A percentile compares a stretch with the other conserved stretches of the same genome.
These are phyloP conservation scores for Argentina anserina DNA, from an alignment of 306 rosid species.

Conservation along the genomic window DNA sequence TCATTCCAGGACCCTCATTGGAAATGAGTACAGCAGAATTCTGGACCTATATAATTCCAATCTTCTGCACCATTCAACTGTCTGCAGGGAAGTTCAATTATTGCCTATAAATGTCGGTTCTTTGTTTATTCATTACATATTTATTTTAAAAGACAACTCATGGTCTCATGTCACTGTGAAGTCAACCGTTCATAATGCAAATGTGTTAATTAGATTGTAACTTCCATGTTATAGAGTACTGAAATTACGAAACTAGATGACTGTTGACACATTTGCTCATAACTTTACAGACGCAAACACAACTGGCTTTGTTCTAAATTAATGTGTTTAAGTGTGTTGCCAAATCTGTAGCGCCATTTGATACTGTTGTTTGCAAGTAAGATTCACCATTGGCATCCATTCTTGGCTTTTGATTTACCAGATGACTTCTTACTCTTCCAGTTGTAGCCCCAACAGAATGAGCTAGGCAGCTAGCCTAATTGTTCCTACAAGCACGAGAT, in stretches of 20 bases:
- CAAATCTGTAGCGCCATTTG: background rate
- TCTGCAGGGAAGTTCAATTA: background rate
- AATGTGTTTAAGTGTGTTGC: too few relatives aligned
- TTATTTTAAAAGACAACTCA: background rate
- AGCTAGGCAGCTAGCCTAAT: background rate
- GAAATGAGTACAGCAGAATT: background rate
- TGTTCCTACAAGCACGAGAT: background rate
- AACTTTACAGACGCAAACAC: background rate
- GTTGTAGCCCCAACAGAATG: conserved; percentile 6
- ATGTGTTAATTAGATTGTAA: background rate
- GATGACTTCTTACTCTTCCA: background rate
- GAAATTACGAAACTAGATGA: background rate
- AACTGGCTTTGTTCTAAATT: background rate
- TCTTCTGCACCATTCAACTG: background rate
- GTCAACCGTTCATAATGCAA: background rate
- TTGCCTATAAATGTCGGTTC: background rate
- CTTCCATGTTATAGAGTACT: background rate
- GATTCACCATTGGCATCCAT: background rate
- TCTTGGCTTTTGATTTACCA: too few relatives aligned
- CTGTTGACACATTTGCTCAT: too few relatives aligned
- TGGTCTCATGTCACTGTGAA: background rate
- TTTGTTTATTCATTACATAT: background rate
- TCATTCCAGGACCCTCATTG: background rate
- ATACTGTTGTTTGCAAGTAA: background rate
- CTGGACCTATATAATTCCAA: background rate